Percentiles rank a stretch among this genome's conserved stretches.
Evolutionary conservation across 495 filamentous ascomycete species (phyloP).

Genomic region (Talaromyces adpressus): DNA sequence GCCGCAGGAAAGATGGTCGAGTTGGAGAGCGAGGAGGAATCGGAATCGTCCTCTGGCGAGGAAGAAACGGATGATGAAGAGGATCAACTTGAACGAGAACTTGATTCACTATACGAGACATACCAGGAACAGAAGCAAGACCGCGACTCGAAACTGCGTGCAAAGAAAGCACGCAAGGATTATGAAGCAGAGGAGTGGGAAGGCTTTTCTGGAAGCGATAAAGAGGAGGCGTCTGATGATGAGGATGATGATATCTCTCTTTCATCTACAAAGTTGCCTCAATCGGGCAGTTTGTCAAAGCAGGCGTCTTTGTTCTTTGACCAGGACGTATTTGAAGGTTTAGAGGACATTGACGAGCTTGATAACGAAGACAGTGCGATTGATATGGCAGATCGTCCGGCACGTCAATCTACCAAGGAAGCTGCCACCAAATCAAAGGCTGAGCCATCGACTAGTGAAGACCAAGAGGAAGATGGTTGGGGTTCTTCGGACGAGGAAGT

Average conservation of each 20-base stretch:
- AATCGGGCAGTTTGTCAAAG: conserved; percentile 59
- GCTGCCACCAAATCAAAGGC: conserved; percentile 17
- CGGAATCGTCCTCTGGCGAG: conserved; percentile 52
- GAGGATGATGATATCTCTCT: conserved; percentile 46
- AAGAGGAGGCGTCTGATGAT: conserved; percentile 45
- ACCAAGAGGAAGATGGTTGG: conserved; percentile 42
- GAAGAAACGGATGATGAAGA: conserved; percentile 69
- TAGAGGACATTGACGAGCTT: conserved; percentile 47
- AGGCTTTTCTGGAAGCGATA: conserved; percentile 65
- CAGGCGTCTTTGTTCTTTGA: conserved; percentile 84
- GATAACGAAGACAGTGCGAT: conserved; percentile 36
- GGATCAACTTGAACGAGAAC: conserved; percentile 71
- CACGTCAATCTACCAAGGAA: conserved; percentile 13
- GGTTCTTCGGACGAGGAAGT: conserved; percentile 44
- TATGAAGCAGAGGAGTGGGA: conserved; percentile 85
- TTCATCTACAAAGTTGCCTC: conserved; percentile 38
- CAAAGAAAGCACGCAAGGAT: conserved; percentile 79
- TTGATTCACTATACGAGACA: conserved; percentile 78
- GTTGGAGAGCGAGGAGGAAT: conserved; percentile 47
- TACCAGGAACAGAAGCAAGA: conserved; percentile 77
- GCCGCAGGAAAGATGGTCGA: conserved; percentile 70
- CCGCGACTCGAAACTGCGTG: conserved; percentile 74
- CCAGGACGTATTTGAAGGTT: conserved; percentile 87
- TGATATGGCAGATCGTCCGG: conserved; percentile 34
- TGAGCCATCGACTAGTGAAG: conserved; percentile 47